These are phyloP conservation scores for Drechslerella stenobrocha DNA, from an alignment of 2,329 filamentous ascomycete genomes.

Conservation along the genomic window DNA sequence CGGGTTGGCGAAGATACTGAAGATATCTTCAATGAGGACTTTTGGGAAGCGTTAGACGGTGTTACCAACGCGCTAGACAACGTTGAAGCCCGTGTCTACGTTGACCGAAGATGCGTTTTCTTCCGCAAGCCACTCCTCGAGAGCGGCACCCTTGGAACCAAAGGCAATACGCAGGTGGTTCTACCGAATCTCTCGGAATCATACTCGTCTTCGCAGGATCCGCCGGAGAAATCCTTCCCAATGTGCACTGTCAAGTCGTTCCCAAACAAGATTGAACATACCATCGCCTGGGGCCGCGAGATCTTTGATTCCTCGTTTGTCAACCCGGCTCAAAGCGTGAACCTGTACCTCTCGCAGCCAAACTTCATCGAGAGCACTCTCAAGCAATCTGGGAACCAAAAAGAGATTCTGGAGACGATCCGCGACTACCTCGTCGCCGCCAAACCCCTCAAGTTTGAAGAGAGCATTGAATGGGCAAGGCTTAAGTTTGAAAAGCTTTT, in stretches of 20 bases:
- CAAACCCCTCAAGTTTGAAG: constrained; percentile 87
- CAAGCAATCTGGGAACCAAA: constrained; percentile 93
- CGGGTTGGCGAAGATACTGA: constrained; percentile 91
- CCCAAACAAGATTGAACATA: constrained; percentile 97
- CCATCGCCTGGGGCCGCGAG: constrained; percentile 96
- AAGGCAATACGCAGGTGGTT: constrained; percentile 97
- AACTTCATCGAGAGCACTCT: constrained; percentile 85
- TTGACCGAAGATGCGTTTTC: constrained; percentile 94
- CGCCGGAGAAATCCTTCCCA: constrained; percentile 96
- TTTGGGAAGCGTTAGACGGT: constrained; percentile 84
- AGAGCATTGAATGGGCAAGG: constrained; percentile 95
- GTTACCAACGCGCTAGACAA: constrained; percentile 98
- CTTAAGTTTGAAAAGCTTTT: constrained; percentile 94
- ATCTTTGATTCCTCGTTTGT: constrained; percentile 93
- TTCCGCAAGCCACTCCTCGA: constrained; percentile 96
- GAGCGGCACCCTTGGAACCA: constrained; percentile 96
- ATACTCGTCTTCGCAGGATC: constrained; percentile 95
- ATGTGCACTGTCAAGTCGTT: constrained; percentile 98
- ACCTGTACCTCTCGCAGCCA: constrained; percentile 86
- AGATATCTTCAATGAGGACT: constrained; percentile 87
- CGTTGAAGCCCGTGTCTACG: constrained; percentile 93
- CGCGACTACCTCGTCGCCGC: constrained; percentile 88
- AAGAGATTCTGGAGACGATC: constrained; percentile 86
- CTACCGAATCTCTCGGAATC: constrained; percentile 90
- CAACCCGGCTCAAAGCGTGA: constrained; percentile 89